Conservation (phyloP, 2,329 filamentous ascomycete genomes). For the Escovopsis sp. region DNA sequence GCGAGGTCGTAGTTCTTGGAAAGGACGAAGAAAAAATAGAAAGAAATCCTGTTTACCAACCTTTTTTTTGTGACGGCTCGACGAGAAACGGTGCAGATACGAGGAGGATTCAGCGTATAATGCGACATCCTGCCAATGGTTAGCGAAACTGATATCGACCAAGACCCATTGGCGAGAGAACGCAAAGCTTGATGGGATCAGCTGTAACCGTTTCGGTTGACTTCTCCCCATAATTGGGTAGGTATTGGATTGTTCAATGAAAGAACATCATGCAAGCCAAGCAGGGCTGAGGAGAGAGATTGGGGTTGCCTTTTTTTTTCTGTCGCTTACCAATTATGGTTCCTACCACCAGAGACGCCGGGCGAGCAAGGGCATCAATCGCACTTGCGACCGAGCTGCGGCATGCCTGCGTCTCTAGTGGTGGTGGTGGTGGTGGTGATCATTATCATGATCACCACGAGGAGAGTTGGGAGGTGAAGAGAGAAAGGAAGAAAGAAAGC, state of each 20-base stretch:
- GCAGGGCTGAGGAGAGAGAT: conserved; percentile 5
- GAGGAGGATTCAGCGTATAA: not conserved
- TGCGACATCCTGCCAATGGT: conserved; percentile 5
- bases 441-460: conserved; percentile 6
- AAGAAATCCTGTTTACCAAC: conserved; percentile 21
- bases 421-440: conserved; percentile 4
- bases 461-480: conserved; percentile 9
- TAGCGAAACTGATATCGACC: conserved; percentile 6
- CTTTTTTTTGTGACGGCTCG: conserved; percentile 22
- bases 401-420: no score
- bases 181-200: conserved; percentile 29
- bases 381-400: conserved; percentile 6
- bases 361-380: conserved; percentile 7
- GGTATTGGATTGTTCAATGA: conserved; percentile 49
- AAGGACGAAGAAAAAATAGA: not conserved
- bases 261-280: conserved; percentile 18
- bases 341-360: conserved; percentile 3
- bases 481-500: conserved; percentile 7
- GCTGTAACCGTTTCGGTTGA: conserved; percentile 36
- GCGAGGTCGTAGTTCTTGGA: no score
- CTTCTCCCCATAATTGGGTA: conserved; percentile 42
- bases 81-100: no score
- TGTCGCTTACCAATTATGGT: conserved; percentile 5
- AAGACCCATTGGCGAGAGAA: conserved; percentile 2
- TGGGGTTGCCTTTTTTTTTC: not conserved